Evolutionary conservation across 805 yeast genomes (phyloP), one percentile per base, ranked within the genome.

Genomic region (Schizosaccharomyces osmophilus): DNA sequence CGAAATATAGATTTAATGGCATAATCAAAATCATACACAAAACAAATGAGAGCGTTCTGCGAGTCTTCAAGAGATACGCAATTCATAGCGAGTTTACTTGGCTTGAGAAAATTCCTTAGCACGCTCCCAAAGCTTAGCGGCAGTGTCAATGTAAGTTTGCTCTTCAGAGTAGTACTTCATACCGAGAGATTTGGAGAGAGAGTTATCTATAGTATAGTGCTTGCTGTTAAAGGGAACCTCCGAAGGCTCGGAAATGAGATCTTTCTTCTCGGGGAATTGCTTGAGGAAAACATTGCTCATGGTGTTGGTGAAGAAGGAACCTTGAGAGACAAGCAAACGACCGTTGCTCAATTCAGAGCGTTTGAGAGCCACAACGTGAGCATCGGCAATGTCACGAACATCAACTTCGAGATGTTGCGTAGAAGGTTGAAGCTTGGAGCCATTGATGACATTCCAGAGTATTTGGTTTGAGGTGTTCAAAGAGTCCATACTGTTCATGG

Each of bases 301-400:
- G 36, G 55, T 59, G 51, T 59, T 61, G 29, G 32, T 55, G 55
- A 63, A 55, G 63, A 62, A 61, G 9, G 43, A 19, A n/a, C 71
- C 72, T 1, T 66, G 61, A 32, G 64, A 62, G 59, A 68, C 48
- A 57, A 70, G 64, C 64, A 66, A 66, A 31, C 73, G 67, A 64
- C 69, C 68, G 63, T 65, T 64, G 29, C 55, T 64, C 9, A 69
- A 61, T 15, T 63, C 63, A 6, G 65, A 41, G 69, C 69, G 61
- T 22, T 60, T 62, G 62, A 78, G 72, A 4, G 83, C 82, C 24
- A 68, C 64, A 15, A 79, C 64, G 67, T 82, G 86, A 6, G 82
- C 79, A 62, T 66, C 68, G 11, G 85, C 83, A 51, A 78, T 82
- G 66, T 82, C 86, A 66, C 84, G 74, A 4, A 81, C 84, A 68